Evolutionary conservation across 2,329 filamentous ascomycete genomes (phyloP).

Genomic region (Sclerotinia borealis): DNA sequence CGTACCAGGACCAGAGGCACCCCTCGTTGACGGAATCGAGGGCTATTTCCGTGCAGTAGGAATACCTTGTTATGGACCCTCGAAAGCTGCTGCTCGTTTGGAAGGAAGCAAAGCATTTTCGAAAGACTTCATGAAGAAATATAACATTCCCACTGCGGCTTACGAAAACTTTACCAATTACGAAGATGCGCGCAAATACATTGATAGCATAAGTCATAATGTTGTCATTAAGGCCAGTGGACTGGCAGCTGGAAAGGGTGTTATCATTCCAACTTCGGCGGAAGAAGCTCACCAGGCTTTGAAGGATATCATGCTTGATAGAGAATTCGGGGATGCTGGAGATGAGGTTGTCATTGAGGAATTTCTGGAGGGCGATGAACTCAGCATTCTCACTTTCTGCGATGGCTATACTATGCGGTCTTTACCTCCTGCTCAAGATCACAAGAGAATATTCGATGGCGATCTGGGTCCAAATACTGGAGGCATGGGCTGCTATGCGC

Average conservation of each 20-base stretch:
- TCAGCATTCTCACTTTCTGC: constrained; percentile 85
- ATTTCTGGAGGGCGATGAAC: constrained; percentile 82
- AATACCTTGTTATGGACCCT: constrained; percentile 64
- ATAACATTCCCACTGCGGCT: constrained; percentile 82
- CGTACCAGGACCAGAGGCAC: constrained; percentile 85
- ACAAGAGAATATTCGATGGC: constrained; percentile 89
- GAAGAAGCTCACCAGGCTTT: constrained; percentile 77
- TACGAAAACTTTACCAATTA: constrained; percentile 86
- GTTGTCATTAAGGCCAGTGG: constrained; percentile 94
- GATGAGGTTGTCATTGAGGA: constrained; percentile 95
- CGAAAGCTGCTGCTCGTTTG: constrained; percentile 76
- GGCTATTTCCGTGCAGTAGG: constrained; percentile 60
- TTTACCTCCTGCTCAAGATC: constrained; percentile 87
- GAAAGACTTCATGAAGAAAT: constrained; percentile 94
- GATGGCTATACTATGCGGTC: constrained; percentile 81
- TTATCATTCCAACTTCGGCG: constrained; percentile 64
- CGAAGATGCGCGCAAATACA: constrained; percentile 64
- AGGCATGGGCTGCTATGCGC: constrained; percentile 95
- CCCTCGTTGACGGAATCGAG: constrained; percentile 86
- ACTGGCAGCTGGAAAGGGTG: constrained; percentile 89
- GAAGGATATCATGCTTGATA: constrained; percentile 83
- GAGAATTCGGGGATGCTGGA: constrained; percentile 79
- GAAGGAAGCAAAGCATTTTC: constrained; percentile 96
- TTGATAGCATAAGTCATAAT: constrained; percentile 63
- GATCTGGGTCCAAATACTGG: constrained; percentile 91